These are phyloP conservation scores for Knufia petricola DNA, from an alignment of 2,329 filamentous ascomycete species.

Conservation along the genomic window DNA sequence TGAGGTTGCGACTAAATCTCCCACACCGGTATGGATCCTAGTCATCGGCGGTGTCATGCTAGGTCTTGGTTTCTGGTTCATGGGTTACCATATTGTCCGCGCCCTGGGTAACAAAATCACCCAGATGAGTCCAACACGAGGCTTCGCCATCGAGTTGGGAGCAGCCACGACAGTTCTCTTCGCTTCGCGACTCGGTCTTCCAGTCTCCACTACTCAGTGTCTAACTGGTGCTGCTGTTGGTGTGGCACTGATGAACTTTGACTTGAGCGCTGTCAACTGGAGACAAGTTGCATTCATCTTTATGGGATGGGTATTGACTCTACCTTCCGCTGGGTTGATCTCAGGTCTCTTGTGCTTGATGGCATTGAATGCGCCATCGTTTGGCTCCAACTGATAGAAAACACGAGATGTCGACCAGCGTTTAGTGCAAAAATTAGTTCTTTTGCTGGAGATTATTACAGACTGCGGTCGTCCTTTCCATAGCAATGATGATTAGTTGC, in stretches of 20 bases:
- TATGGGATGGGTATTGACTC: slow-evolving; percentile 56
- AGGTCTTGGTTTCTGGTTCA: slow-evolving; percentile 59
- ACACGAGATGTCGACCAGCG: no score
- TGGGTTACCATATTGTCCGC: slow-evolving; percentile 78
- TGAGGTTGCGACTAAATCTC: slow-evolving; percentile 50
- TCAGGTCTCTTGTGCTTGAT: slow-evolving; percentile 44
- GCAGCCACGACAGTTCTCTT: slow-evolving; percentile 66
- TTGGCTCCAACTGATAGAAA: no score
- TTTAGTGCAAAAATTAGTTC: no score
- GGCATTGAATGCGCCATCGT: slow-evolving; percentile 51
- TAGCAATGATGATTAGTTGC: no score
- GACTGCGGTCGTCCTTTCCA: no score
- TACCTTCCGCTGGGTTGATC: slow-evolving; percentile 51
- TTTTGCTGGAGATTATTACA: no score
- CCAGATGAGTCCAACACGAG: slow-evolving; percentile 51
- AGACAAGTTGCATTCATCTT: slow-evolving; percentile 58
- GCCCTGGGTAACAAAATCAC: slow-evolving; percentile 74
- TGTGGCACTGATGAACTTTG: slow-evolving; percentile 55
- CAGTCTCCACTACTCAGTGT: slow-evolving; percentile 68
- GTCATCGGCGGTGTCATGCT: slow-evolving; percentile 56
- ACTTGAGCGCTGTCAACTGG: slow-evolving; percentile 62
- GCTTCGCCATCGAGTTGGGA: slow-evolving; percentile 67
- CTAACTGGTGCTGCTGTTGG: slow-evolving; percentile 57
- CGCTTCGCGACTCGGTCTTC: slow-evolving; percentile 63
- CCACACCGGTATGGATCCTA: slow-evolving; percentile 65